Evolutionary conservation across 2,329 filamentous ascomycete genomes (phyloP).

Genomic region (Raffaelea arxii): DNA sequence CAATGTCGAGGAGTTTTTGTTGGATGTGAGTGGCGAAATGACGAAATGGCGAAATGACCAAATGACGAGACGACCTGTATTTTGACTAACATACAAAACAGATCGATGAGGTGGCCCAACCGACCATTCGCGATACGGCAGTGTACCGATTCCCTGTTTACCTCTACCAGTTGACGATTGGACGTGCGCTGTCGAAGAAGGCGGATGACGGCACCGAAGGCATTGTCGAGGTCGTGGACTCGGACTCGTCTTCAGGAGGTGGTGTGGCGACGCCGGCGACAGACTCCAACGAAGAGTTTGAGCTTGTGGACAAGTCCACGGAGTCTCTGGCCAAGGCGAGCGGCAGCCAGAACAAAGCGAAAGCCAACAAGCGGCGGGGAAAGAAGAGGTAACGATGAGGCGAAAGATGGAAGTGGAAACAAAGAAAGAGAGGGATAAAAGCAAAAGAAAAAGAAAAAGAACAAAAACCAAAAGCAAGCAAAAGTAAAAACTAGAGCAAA

Average conservation of each 20-base stretch:
- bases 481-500: too few relatives aligned
- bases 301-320: constrained; percentile 52
- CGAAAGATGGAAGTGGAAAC: too few relatives aligned
- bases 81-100: constrained; percentile 22
- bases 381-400: constrained; percentile 39
- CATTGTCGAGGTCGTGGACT: constrained; percentile 24
- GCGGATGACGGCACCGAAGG: constrained; percentile 24
- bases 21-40: constrained; percentile 58
- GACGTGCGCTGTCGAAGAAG: constrained; percentile 34
- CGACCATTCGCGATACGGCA: constrained; percentile 73
- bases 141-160: constrained; percentile 70
- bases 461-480: too few relatives aligned
- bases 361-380: constrained; percentile 42
- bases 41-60: background rate
- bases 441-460: too few relatives aligned
- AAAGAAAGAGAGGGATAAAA: too few relatives aligned
- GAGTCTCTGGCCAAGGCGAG: constrained; percentile 45
- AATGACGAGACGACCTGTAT: background rate
- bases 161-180: constrained; percentile 50
- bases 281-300: constrained; percentile 51
- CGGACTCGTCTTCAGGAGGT: constrained; percentile 34
- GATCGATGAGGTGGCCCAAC: constrained; percentile 69
- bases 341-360: constrained; percentile 26
- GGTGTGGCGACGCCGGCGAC: constrained; percentile 44
- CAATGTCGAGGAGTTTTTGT: constrained; percentile 68